Conservation (phyloP, 352 stramenopile genomes). For the Pythium coloratum region DNA sequence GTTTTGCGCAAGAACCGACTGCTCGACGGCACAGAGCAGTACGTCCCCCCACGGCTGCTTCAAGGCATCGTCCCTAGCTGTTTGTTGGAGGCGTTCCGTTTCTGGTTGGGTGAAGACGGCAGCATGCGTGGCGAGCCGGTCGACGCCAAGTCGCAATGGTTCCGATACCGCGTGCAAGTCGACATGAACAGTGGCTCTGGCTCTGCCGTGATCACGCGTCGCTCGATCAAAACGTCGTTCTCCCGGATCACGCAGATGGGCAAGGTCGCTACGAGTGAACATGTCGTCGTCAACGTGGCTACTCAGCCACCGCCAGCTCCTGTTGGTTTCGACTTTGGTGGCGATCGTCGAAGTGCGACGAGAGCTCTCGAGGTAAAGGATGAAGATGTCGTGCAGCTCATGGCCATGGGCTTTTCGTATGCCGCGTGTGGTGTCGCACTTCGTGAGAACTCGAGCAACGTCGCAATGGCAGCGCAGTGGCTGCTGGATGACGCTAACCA, state of each 20-base stretch:
- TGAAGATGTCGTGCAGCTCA: slow-evolving; percentile 86
- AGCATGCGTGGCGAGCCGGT: slow-evolving; percentile 94
- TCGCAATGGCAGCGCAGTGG: slow-evolving; percentile 80
- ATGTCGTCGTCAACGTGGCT: slow-evolving; percentile 18
- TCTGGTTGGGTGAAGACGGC: slow-evolving; percentile 97
- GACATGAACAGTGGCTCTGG: slow-evolving; percentile 41
- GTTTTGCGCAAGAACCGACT: slow-evolving; percentile 78
- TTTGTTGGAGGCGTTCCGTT: slow-evolving; percentile 95
- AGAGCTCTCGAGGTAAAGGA: slow-evolving; percentile 48
- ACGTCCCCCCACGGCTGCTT: slow-evolving; percentile 91
- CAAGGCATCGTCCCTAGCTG: slow-evolving; percentile 93
- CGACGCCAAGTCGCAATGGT: slow-evolving; percentile 83
- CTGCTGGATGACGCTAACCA: slow-evolving; percentile 82
- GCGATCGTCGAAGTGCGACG: slow-evolving; percentile 7
- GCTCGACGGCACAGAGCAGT: slow-evolving; percentile 80
- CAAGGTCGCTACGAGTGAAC: slow-evolving; percentile 28
- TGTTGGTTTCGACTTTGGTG: slow-evolving; percentile 11
- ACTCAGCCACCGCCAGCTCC: slow-evolving; percentile 53
- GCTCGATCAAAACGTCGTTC: slow-evolving; percentile 69
- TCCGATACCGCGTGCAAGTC: slow-evolving; percentile 82
- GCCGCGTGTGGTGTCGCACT: slow-evolving; percentile 71
- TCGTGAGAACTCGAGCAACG: slow-evolving; percentile 61
- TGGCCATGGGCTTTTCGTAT: slow-evolving; percentile 90
- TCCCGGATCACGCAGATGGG: slow-evolving; percentile 45
- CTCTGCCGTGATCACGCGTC: slow-evolving; percentile 54